Base-by-base conservation (phyloP, 1,284 basidiomycete species). In the Afroboletus lepidellus region DNA sequence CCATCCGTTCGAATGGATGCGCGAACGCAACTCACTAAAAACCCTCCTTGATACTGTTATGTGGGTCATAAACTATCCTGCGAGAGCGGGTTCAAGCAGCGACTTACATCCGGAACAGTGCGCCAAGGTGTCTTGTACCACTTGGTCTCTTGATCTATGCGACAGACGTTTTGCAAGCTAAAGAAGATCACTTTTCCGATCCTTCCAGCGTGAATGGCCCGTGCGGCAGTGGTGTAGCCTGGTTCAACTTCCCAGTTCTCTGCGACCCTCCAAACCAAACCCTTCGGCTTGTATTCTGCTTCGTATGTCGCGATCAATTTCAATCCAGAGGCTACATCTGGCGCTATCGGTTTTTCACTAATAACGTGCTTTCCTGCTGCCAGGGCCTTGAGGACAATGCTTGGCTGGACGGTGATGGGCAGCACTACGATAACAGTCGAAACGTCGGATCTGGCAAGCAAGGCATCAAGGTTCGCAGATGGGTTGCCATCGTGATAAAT, bases 71-170 rank as follows among this genome's bases (percentile, higher is more conserved):
- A 33, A 12, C 21, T n/a, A 23, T 9, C 9, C 44, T 45, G 38
- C 38, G 36, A 49, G 45, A 42, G 5, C 1, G 8, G 9, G 32
- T 34, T n/a, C 7, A 48, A 52, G n/a, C n/a, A n/a, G 48, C 36
- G 37, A 75, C 83, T 64, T 60, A 88, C 87, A 50, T 87, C 85
- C n/a, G 90, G 90, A 48, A 89, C 72, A 3, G 85, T 90, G 41
- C 90, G 76, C 90, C 90, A 93, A 25, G 84, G 80, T 0, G 89
- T 92, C 43, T 88, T 85, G 69, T 90, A 90, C 77, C 83, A 92
- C 63, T 85, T 84, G 27, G 77, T 81, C 18, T 80, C 77, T 60
- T 80, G 74, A 57, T 82, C 78, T 46, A 92, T 74, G 58, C 77
- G 76, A 53, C 77, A 77, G 41, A 83, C 75, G 2, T 77, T 75